phyloP scores from a whole-genome alignment of 768 basidiomycete species.

The Mycena maculata region DNA sequence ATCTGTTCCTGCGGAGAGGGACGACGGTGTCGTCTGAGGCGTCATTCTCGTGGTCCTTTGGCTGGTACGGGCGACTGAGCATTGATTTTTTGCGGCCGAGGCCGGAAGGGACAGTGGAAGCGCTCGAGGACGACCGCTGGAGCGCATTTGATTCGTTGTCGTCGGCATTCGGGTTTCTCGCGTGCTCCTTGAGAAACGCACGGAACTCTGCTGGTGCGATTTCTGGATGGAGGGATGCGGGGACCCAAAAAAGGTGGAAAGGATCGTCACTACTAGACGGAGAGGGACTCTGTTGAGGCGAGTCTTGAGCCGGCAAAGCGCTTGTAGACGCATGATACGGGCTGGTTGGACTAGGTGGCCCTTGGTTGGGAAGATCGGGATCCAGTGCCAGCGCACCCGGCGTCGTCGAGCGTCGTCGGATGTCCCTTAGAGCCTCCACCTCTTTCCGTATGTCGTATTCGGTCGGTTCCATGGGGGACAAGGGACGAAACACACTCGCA shows the following conservation, averaged over 20 bases:
- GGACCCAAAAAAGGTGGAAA: constrained; percentile 97
- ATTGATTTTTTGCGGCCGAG: constrained; percentile 92
- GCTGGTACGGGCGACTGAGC: constrained; percentile 94
- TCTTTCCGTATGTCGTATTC: constrained; percentile 89
- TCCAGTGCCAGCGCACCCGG: constrained; percentile 89
- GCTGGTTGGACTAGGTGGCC: constrained; percentile 70
- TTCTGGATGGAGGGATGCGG: constrained; percentile 95
- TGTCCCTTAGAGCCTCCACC: constrained; percentile 88
- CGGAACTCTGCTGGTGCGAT: constrained; percentile 97
- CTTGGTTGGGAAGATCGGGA: constrained; percentile 88
- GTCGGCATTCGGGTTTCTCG: constrained; percentile 67
- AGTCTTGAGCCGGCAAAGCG: constrained; percentile 49
- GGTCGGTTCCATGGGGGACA: constrained; percentile 73
- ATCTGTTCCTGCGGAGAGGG: constrained; percentile 75
- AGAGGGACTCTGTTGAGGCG: constrained; percentile 46
- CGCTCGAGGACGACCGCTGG: constrained; percentile 57
- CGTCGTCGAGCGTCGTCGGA: constrained; percentile 84
- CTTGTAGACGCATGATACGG: constrained; percentile 44
- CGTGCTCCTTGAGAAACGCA: constrained; percentile 94
- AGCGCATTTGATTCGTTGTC: constrained; percentile 56
- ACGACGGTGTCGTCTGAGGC: constrained; percentile 75
- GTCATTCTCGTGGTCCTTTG: constrained; percentile 80
- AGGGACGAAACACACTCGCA: constrained; percentile 3
- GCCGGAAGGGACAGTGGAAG: constrained; percentile 54
- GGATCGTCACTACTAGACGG: constrained; percentile 63